Evolutionary conservation across 176 grass and related monocot species (phyloP), one percentile per base, ranked within the genome.

Genomic region (Tillandsia leiboldiana): DNA sequence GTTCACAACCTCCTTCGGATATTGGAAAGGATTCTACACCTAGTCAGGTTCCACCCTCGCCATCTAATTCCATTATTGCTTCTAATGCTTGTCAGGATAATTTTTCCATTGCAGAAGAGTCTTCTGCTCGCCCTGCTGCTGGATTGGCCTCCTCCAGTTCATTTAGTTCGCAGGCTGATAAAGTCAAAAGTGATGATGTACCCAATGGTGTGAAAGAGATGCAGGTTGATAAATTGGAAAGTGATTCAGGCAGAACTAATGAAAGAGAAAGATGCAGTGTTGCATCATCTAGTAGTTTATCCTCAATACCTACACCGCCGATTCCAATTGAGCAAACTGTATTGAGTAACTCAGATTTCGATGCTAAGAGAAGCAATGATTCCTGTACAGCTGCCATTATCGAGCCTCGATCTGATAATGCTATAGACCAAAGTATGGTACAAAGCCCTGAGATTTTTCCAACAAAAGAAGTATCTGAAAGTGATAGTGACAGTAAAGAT

Each of bases 401-500:
- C 8, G 50, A 66, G 42, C 24, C 24, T 22, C 22, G 54, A 50
- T 11, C 24, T 52, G 14, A 51, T 20, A 17, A 3, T 74, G 48
- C 10, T 42, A 42, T 42, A 42, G 33, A 42, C 33, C 33, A 42
- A 42, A 42, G 33, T 42, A 42, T 6, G 33, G 33, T 6, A 42
- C 33, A 42, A 42, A 42, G 33, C 33, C 33, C 33, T 42, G 33
- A 13, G 29, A 63, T n/a, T 28, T 61, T 26, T 33, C 62, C 9
- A 77, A 48, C 3, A 69, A 54, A 50, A n/a, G 75, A 77, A 62
- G 75, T 53, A 22, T 12, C 23, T 12, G 53, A 42, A 53, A 52
- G 12, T 29, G 49, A 53, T 61, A 59, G 11, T 59, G 75, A 8
- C 33, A 17, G 15, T 61, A 69, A 69, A 77, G 66, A 69, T n/a